phyloP scores from a whole-genome alignment of 108 stramenopile genomes.

The Skeletonema menzelii region DNA sequence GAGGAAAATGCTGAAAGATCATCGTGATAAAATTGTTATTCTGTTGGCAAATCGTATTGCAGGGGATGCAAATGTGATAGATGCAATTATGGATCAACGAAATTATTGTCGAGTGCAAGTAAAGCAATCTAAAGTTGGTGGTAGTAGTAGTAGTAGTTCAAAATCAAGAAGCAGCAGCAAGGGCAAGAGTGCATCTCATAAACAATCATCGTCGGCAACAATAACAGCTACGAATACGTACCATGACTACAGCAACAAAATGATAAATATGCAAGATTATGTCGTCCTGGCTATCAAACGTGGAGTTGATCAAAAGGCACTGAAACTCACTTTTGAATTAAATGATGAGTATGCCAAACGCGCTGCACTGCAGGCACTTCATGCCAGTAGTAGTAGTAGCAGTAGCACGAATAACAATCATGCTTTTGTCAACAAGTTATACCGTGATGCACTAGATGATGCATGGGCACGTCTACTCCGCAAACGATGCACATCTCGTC shows the following conservation, averaged over 20 bases:
- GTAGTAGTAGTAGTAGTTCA: neutral
- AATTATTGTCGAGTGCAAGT: constrained; percentile 43
- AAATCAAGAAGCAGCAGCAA: constrained; percentile 11
- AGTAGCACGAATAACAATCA: neutral
- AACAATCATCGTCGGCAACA: constrained; percentile 10
- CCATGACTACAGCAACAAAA: constrained; percentile 42
- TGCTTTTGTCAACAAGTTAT: constrained; percentile 14
- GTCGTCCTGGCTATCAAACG: constrained; percentile 64
- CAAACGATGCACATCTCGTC: constrained; percentile 33
- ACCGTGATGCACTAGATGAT: constrained; percentile 51
- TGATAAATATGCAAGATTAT: constrained; percentile 42
- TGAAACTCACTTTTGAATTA: constrained; percentile 54
- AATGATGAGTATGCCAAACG: constrained; percentile 36
- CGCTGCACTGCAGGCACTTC: neutral
- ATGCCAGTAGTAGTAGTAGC: neutral
- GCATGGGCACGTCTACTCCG: constrained; percentile 57
- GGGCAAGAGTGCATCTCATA: neutral
- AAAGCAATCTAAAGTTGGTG: constrained; percentile 10
- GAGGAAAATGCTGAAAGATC: constrained; percentile 5
- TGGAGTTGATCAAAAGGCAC: constrained; percentile 52
- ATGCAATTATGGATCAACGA: constrained; percentile 36
- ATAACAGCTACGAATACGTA: constrained; percentile 33
- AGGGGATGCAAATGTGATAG: constrained; percentile 39
- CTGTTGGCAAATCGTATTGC: constrained; percentile 60
- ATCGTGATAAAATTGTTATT: constrained; percentile 41